Evolutionary conservation across 345 rosid species (phyloP).

Genomic region (Stellera chamaejasme): DNA sequence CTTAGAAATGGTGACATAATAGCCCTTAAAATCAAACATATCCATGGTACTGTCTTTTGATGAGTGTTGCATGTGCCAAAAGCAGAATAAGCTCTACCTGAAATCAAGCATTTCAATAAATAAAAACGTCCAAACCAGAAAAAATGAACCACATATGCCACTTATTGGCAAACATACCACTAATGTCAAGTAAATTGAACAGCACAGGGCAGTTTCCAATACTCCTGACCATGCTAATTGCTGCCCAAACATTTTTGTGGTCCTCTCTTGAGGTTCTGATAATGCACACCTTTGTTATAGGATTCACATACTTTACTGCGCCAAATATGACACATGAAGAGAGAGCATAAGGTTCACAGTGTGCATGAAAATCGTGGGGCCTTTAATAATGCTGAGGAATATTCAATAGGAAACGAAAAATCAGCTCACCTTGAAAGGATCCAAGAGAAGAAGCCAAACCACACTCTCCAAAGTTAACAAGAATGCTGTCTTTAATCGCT

Average conservation of each 20-base stretch:
- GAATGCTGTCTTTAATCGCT: slow-evolving; percentile 63
- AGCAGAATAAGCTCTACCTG: too few species aligned
- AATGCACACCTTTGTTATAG: slow-evolving; percentile 57
- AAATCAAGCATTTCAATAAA: too few species aligned
- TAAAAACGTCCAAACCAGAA: too few species aligned
- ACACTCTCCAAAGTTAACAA: slow-evolving; percentile 68
- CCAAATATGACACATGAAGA: not conserved
- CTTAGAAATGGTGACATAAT: too few species aligned
- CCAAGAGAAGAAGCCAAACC: slow-evolving; percentile 64
- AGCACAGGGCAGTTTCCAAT: slow-evolving; percentile 57
- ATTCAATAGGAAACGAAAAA: too few species aligned
- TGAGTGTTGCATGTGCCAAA: too few species aligned
- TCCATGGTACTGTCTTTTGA: too few species aligned
- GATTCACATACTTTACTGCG: slow-evolving; percentile 70
- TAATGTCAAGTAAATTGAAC: slow-evolving; percentile 59
- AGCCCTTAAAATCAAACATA: too few species aligned
- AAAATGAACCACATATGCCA: too few species aligned
- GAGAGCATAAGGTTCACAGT: not conserved
- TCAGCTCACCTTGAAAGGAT: slow-evolving; percentile 42
- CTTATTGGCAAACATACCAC: slow-evolving; percentile 38
- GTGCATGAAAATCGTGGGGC: not conserved
- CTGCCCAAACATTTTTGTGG: slow-evolving; percentile 65
- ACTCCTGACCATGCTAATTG: slow-evolving; percentile 59
- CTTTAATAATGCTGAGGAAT: too few species aligned
- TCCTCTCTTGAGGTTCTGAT: slow-evolving; percentile 71